Percentiles rank a stretch among this genome's conserved stretches.
These are phyloP conservation scores for Scheffersomyces lignosus DNA, from an alignment of 805 yeast species.

Conservation along the genomic window DNA sequence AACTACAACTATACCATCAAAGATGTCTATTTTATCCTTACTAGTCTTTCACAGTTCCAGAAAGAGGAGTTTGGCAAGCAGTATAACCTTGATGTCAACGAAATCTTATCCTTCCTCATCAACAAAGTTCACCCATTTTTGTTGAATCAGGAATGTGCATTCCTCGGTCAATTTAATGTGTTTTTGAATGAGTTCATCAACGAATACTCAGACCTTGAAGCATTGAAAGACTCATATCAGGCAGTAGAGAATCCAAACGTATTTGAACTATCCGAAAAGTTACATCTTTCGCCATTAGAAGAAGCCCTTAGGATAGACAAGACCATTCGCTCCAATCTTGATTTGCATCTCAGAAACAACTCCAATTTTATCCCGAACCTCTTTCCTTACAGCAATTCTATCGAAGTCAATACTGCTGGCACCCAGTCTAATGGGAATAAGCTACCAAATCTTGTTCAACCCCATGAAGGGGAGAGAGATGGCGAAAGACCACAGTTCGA, in stretches of 20 bases:
- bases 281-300: background rate
- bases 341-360: too few relatives aligned
- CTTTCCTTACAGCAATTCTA: background rate
- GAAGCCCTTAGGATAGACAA: background rate
- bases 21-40: slow-evolving; percentile 3
- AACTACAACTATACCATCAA: slow-evolving; percentile 2
- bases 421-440: background rate
- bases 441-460: too few relatives aligned
- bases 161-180: background rate
- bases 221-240: background rate
- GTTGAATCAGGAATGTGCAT: background rate
- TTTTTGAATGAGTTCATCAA: background rate
- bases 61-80: background rate
- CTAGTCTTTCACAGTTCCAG: background rate
- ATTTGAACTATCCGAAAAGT: background rate
- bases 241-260: background rate
- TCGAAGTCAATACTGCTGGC: background rate
- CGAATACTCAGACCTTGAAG: background rate
- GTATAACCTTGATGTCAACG: background rate
- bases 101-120: slow-evolving; percentile 1
- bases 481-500: too few relatives aligned
- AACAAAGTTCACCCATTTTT: slow-evolving; percentile 3
- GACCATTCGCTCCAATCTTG: background rate
- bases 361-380: background rate
- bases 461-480: too few relatives aligned